Evolutionary conservation across 345 rosid species (phyloP), one percentile per base, ranked within the genome.

Genomic region (Cochlearia excelsa): DNA sequence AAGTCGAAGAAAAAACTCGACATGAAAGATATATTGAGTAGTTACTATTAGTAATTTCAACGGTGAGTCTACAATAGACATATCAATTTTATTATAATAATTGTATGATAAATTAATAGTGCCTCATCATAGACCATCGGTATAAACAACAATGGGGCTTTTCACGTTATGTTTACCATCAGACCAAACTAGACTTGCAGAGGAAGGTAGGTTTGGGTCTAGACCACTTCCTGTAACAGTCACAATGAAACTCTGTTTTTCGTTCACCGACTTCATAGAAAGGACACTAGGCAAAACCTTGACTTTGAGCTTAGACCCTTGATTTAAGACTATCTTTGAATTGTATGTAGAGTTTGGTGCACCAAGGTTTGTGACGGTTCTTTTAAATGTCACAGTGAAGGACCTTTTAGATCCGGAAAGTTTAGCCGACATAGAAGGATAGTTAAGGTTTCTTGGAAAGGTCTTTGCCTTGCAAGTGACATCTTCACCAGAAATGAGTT

Each of bases 281-380:
- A 82, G 59, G 39, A 61, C 59, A 28, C 16, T 49, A 29, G 85
- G 84, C 1, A 30, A 52, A 16, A 82, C 81, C 63, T 41, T 11
- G 1, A 62, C 33, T 1, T n/a, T 31, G 46, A 82, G 48, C 0
- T 63, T 50, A 8, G 23, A 16, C 23, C 47, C 60, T 1, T 47
- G 7, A 38, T 26, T 39, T 4, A 29, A 1, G 0, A 64, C 28
- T 4, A 78, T 26, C 5, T 63, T 3, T 3, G 72, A 77, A 48
- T 33, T 76, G 76, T 83, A 85, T 45, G 61, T 77, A 4, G 85
- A 78, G 63, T 69, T 72, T 1, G 73, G 46, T 3, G 30, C 2
- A 4, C 87, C 83, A 1, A 81, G 66, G 61, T 86, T 86, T 5
- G 84, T 83, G 6, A 83, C 89, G 6, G 82, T 81, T 71, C 89